Evolutionary conservation across 1,139 yeast genomes (phyloP).

Genomic region (Scheffersomyces segobiensis): DNA sequence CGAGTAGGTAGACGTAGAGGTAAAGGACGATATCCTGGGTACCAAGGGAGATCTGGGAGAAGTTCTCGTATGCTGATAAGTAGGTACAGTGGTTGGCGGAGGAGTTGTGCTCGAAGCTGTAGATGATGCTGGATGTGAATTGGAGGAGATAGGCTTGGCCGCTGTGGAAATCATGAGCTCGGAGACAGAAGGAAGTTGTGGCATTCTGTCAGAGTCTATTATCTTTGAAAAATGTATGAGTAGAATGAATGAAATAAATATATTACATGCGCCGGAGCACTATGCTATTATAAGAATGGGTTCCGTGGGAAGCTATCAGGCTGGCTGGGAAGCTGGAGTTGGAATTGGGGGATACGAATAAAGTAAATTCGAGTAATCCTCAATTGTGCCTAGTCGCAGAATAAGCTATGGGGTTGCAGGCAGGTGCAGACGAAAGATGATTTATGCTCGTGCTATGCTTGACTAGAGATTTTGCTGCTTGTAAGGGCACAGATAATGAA

Average conservation of each 20-base stretch:
- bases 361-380: neutral
- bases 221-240: neutral
- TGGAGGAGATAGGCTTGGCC: neutral
- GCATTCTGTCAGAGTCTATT: conserved; percentile 17
- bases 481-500: neutral
- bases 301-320: neutral
- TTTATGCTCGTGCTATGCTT: neutral
- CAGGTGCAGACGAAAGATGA: neutral
- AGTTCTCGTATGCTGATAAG: conserved; percentile 2
- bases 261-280: neutral
- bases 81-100: conserved; percentile 8
- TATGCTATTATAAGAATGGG: neutral
- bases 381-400: neutral
- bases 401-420: neutral
- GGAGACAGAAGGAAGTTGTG: conserved; percentile 38
- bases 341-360: neutral
- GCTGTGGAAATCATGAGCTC: conserved; percentile 26
- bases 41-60: conserved; percentile 8
- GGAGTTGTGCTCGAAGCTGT: neutral
- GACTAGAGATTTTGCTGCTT: neutral
- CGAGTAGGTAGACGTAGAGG: conserved; percentile 1
- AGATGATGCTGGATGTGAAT: neutral
- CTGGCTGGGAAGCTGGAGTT: neutral
- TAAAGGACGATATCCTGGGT: conserved; percentile 6
- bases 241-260: neutral